Conservation (phyloP, 257 asterid species). For the Petunia secreta region DNA sequence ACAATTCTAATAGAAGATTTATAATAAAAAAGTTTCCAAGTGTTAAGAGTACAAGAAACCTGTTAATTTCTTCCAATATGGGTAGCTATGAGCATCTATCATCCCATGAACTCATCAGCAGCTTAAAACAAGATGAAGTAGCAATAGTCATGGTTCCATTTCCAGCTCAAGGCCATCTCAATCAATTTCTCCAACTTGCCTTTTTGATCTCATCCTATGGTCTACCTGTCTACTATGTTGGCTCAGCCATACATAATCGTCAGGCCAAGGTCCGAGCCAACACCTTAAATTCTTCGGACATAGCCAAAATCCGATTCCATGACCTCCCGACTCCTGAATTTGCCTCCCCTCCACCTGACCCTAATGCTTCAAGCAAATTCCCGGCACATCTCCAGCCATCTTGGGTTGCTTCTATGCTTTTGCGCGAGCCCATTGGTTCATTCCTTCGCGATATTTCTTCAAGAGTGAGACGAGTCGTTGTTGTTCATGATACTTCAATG, state of each 20-base stretch:
- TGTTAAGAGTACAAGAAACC: too few species aligned
- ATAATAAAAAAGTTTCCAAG: too few species aligned
- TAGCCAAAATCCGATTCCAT: too few species aligned
- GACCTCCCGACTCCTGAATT: slow-evolving; percentile 42
- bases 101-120: background rate
- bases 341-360: slow-evolving; percentile 47
- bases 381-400: slow-evolving; percentile 31
- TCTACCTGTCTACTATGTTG: too few species aligned
- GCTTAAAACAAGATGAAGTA: background rate
- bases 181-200: too few species aligned
- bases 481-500: slow-evolving; percentile 49
- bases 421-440: slow-evolving; percentile 36
- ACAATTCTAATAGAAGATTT: too few species aligned
- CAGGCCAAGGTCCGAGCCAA: too few species aligned
- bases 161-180: too few species aligned
- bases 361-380: slow-evolving; percentile 24
- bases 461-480: slow-evolving; percentile 30
- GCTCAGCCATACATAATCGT: too few species aligned
- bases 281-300: too few species aligned
- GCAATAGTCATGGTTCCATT: background rate
- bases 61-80: too few species aligned
- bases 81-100: background rate
- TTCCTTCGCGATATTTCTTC: slow-evolving; percentile 28
- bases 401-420: slow-evolving; percentile 30
- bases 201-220: too few species aligned